Conservation (phyloP, 495 filamentous ascomycete genomes). For the Parachaetomium inaequale region DNA sequence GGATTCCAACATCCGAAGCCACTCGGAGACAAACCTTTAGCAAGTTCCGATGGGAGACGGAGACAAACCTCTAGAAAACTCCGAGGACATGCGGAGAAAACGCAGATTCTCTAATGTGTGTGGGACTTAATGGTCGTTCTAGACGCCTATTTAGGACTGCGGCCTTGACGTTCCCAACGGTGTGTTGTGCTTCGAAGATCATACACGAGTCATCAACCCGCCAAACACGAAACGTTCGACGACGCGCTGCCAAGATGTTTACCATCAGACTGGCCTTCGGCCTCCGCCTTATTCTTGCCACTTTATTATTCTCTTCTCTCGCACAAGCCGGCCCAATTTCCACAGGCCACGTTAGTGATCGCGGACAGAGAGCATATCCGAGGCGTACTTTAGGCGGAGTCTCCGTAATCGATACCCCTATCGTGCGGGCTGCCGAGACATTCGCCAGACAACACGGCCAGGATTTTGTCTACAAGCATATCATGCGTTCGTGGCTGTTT, state of each 20-base stretch:
- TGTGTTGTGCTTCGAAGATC: neutral
- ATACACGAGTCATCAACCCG: neutral
- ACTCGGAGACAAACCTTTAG: neutral
- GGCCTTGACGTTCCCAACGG: neutral
- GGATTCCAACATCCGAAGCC: neutral
- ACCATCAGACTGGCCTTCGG: neutral
- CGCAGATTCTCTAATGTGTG: neutral
- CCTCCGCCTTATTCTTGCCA: neutral
- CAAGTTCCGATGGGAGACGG: no score
- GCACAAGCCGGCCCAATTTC: neutral
- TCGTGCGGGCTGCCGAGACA: neutral
- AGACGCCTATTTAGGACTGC: neutral
- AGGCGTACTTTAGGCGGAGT: neutral
- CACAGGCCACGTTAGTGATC: neutral
- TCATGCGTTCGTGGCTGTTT: conserved; percentile 4
- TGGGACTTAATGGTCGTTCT: neutral
- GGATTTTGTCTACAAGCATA: neutral
- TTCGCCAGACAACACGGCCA: neutral
- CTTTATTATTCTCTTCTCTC: neutral
- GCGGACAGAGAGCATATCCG: neutral
- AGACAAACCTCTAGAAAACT: no score
- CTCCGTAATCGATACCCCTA: neutral
- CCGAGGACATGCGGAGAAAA: neutral
- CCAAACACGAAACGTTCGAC: neutral
- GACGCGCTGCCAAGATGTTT: neutral